phyloP scores from a whole-genome alignment of 2,329 filamentous ascomycete species.

The Dactylonectria estremocensis region DNA sequence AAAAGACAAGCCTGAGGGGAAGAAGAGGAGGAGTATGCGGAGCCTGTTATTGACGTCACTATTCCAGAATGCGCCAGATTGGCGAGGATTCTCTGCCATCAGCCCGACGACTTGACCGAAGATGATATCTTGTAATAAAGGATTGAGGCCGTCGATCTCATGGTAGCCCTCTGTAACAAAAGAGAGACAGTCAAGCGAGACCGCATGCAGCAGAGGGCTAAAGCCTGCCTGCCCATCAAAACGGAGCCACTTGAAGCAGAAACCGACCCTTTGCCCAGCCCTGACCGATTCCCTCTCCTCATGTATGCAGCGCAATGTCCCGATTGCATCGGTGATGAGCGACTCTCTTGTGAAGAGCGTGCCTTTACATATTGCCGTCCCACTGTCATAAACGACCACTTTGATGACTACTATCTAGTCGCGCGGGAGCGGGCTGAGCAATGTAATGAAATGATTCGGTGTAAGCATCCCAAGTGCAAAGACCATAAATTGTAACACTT shows the following conservation, averaged over 20 bases:
- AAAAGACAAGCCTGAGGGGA: slow-evolving; percentile 36
- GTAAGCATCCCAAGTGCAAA: slow-evolving; percentile 6
- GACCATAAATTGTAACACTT: neutral
- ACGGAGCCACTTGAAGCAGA: neutral
- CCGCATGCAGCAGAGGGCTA: neutral
- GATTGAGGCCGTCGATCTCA: neutral
- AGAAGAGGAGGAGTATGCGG: slow-evolving; percentile 39
- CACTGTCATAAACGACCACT: slow-evolving; percentile 15
- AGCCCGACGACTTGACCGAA: slow-evolving; percentile 28
- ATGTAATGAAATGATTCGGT: neutral
- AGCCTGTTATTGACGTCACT: slow-evolving; percentile 37
- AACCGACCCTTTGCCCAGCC: neutral
- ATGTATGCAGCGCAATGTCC: slow-evolving; percentile 7
- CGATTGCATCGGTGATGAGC: slow-evolving; percentile 7
- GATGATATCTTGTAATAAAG: neutral
- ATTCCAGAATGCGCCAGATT: slow-evolving; percentile 39
- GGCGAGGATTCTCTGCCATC: slow-evolving; percentile 36
- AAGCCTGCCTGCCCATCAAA: slow-evolving; percentile 1
- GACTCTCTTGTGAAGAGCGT: slow-evolving; percentile 1
- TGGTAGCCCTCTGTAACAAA: slow-evolving; percentile 42
- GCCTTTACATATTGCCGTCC: slow-evolving; percentile 19
- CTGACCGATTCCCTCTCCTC: slow-evolving; percentile 5
- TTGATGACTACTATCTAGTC: slow-evolving; percentile 4
- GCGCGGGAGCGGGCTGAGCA: slow-evolving; percentile 2
- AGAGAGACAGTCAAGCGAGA: slow-evolving; percentile 40